Conservation (phyloP, 805 yeast genomes). For the Sungouiozyma ichnusensis region DNA sequence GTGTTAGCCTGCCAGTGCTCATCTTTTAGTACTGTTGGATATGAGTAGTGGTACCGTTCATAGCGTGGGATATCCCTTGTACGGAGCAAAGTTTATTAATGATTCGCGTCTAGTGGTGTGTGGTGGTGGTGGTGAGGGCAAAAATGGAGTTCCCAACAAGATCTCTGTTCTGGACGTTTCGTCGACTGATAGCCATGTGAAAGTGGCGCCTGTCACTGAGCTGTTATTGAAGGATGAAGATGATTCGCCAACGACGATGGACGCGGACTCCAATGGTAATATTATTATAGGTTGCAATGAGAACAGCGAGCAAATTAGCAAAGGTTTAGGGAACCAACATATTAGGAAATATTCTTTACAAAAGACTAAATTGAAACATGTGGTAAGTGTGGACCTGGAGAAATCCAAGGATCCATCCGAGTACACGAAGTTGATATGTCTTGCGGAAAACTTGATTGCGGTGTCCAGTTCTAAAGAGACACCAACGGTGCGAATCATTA, state of each 20-base stretch:
- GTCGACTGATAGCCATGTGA: slow-evolving; percentile 10
- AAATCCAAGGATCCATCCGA: slow-evolving; percentile 42
- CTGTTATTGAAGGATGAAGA: slow-evolving; percentile 49
- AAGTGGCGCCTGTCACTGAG: slow-evolving; percentile 32
- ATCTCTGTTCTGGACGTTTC: slow-evolving; percentile 49
- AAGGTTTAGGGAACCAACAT: slow-evolving; percentile 53
- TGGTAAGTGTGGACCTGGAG: slow-evolving; percentile 47
- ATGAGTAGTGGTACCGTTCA: too few relatives aligned
- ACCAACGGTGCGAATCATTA: slow-evolving; percentile 53
- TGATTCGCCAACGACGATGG: slow-evolving; percentile 80
- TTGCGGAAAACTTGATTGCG: slow-evolving; percentile 34
- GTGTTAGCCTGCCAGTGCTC: too few relatives aligned
- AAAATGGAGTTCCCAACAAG: slow-evolving; percentile 82
- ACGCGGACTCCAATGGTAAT: slow-evolving; percentile 29
- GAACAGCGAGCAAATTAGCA: slow-evolving; percentile 45
- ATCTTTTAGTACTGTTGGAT: too few relatives aligned
- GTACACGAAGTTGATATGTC: slow-evolving; percentile 47
- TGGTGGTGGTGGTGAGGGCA: slow-evolving; percentile 97
- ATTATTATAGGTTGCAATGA: slow-evolving; percentile 70
- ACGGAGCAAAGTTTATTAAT: slow-evolving; percentile 62
- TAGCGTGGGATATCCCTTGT: slow-evolving; percentile 61
- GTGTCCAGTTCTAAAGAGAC: slow-evolving; percentile 49
- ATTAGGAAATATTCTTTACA: slow-evolving; percentile 42
- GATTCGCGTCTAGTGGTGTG: slow-evolving; percentile 54
- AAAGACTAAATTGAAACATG: slow-evolving; percentile 47